These are phyloP conservation scores for Myxozyma mucilagina DNA, from an alignment of 805 yeast genomes.

Conservation along the genomic window DNA sequence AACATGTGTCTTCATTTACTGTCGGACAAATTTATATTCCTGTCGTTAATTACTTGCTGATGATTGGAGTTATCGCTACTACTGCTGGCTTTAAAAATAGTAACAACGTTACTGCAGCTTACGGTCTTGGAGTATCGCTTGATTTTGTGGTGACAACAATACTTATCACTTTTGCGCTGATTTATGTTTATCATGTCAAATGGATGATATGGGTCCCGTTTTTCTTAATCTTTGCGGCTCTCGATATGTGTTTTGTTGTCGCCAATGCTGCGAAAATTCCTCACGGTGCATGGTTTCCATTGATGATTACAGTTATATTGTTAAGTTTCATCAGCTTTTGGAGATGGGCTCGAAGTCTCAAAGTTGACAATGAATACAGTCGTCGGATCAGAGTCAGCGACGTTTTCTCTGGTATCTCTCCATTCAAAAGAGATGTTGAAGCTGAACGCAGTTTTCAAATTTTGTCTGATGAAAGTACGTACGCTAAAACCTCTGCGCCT, in stretches of 20 bases:
- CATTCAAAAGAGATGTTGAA: too few relatives aligned
- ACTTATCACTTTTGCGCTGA: slow-evolving; percentile 49
- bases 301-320: slow-evolving; percentile 45
- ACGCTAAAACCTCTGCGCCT: not conserved
- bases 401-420: slow-evolving; percentile 36
- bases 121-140: slow-evolving; percentile 58
- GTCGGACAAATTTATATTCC: slow-evolving; percentile 59
- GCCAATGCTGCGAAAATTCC: slow-evolving; percentile 55
- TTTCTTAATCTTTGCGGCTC: slow-evolving; percentile 47
- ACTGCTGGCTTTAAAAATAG: slow-evolving; percentile 50
- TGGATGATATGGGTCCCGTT: slow-evolving; percentile 41
- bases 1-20: slow-evolving; percentile 49
- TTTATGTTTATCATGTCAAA: slow-evolving; percentile 48
- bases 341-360: slow-evolving; percentile 50
- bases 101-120: slow-evolving; percentile 57
- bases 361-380: slow-evolving; percentile 44
- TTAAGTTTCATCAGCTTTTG: slow-evolving; percentile 47
- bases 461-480: not conserved
- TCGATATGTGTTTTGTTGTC: slow-evolving; percentile 50
- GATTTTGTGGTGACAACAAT: slow-evolving; percentile 56
- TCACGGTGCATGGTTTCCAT: slow-evolving; percentile 33
- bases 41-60: slow-evolving; percentile 50
- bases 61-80: slow-evolving; percentile 53
- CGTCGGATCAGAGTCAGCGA: slow-evolving; percentile 43
- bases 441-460: not conserved